Percentiles rank a stretch among this genome's conserved stretches.
phyloP scores from a whole-genome alignment of 306 rosid species.

The Lathyrus sativus region DNA sequence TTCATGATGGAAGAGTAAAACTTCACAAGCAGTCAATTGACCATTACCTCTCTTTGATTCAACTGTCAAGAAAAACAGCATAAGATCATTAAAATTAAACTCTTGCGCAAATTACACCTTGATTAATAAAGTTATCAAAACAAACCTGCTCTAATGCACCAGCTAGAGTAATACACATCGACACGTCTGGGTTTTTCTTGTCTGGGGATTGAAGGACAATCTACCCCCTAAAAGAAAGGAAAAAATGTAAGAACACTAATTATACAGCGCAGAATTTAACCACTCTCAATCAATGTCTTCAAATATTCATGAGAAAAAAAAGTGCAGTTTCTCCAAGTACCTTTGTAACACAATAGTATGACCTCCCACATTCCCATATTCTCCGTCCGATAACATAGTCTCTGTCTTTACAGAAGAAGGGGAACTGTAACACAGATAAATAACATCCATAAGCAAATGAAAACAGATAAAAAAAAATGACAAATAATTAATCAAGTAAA shows the following conservation, averaged over 20 bases:
- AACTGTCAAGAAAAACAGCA: conserved; percentile 45
- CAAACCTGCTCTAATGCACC: conserved; percentile 72
- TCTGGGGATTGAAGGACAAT: conserved; percentile 54
- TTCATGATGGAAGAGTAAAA: conserved; percentile 88
- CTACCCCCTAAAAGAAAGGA: conserved; percentile 48
- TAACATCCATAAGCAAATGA: conserved; percentile 37
- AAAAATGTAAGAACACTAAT: conserved; percentile 11
- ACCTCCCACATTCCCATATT: conserved; percentile 66
- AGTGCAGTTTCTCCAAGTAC: conserved; percentile 36
- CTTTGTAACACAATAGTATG: conserved; percentile 70
- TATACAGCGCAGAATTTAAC: background rate
- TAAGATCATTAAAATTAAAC: background rate
- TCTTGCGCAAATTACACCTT: background rate
- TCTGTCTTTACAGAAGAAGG: conserved; percentile 72
- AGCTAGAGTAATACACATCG: conserved; percentile 65
- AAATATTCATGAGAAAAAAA: conserved; percentile 14
- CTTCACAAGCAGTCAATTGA: conserved; percentile 79
- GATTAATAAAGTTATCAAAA: background rate
- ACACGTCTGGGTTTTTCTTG: conserved; percentile 58
- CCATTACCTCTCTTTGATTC: conserved; percentile 67
- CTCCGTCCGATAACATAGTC: conserved; percentile 69
- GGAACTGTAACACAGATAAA: conserved; percentile 57
- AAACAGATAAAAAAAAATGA: background rate
- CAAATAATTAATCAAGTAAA: conserved; percentile 4
- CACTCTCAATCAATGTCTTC: background rate